A percentile compares a stretch with the other conserved stretches of the same genome.
phyloP scores from a whole-genome alignment of 306 rosid species.

The Pyrus pyrifolia region DNA sequence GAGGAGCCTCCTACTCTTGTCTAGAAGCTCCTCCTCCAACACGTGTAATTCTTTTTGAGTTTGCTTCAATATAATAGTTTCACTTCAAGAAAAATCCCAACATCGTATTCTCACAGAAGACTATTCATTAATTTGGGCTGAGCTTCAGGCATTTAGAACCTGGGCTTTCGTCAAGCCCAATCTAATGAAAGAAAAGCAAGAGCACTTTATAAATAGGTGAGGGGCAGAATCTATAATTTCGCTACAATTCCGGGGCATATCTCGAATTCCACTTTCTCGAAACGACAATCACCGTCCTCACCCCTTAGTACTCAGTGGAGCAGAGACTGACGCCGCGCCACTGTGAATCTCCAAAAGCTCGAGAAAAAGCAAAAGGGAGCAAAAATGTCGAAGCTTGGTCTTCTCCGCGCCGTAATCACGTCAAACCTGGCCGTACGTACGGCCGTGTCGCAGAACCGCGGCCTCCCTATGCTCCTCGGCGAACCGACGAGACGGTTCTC shows the following conservation, averaged over 20 bases:
- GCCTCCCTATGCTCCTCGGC: conserved; percentile 14
- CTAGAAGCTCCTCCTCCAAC: no score
- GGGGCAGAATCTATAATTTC: not conserved
- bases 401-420: conserved; percentile 41
- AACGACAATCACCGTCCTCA: not conserved
- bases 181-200: not conserved
- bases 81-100: no score
- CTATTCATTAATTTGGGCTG: not conserved
- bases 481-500: conserved; percentile 39
- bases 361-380: not conserved
- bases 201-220: not conserved
- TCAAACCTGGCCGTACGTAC: conserved; percentile 27
- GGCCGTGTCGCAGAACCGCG: conserved; percentile 6
- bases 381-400: conserved; percentile 41
- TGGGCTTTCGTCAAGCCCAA: not conserved
- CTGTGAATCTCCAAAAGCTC: not conserved
- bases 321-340: not conserved
- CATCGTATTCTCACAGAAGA: no score
- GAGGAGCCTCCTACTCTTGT: no score
- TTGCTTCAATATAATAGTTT: no score
- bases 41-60: no score
- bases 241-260: not conserved
- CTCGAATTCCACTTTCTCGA: not conserved
- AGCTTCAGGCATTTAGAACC: not conserved
- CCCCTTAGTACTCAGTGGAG: not conserved